These are phyloP conservation scores for Blastocrithidia nonstop DNA, from an alignment of 208 protist genomes.

Conservation along the genomic window DNA sequence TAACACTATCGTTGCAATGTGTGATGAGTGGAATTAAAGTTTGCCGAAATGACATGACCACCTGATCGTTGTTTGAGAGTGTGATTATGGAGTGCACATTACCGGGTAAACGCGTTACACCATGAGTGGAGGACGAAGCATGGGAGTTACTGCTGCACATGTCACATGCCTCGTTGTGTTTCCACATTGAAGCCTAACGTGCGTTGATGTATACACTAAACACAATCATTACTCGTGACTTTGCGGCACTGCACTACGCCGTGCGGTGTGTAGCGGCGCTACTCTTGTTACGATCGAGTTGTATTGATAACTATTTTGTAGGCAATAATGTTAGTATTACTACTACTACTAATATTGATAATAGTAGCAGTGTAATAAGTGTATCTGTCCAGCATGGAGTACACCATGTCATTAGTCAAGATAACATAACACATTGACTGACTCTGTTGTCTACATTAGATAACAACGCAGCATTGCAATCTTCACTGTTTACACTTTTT, in stretches of 20 bases:
- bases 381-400: too few species aligned
- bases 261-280: slow-evolving; percentile 28
- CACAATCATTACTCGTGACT: slow-evolving; percentile 40
- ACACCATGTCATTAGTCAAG: too few species aligned
- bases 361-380: too few species aligned
- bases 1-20: slow-evolving; percentile 45
- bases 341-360: too few species aligned
- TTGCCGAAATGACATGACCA: slow-evolving; percentile 8
- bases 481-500: too few species aligned
- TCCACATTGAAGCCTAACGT: slow-evolving; percentile 7
- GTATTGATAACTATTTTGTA: too few species aligned
- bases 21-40: slow-evolving; percentile 19
- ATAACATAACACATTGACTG: too few species aligned
- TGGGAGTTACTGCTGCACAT: slow-evolving; percentile 66
- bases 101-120: slow-evolving; percentile 12
- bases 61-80: slow-evolving; percentile 31
- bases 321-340: too few species aligned
- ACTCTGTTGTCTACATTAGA: too few species aligned
- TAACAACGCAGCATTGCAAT: too few species aligned
- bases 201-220: slow-evolving; percentile 25
- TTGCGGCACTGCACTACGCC: slow-evolving; percentile 20
- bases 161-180: slow-evolving; percentile 12
- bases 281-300: too few species aligned
- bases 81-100: slow-evolving; percentile 42
- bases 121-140: slow-evolving; percentile 58